Conservation (phyloP, 495 filamentous ascomycete species). For the Lophiostoma macrostomum region DNA sequence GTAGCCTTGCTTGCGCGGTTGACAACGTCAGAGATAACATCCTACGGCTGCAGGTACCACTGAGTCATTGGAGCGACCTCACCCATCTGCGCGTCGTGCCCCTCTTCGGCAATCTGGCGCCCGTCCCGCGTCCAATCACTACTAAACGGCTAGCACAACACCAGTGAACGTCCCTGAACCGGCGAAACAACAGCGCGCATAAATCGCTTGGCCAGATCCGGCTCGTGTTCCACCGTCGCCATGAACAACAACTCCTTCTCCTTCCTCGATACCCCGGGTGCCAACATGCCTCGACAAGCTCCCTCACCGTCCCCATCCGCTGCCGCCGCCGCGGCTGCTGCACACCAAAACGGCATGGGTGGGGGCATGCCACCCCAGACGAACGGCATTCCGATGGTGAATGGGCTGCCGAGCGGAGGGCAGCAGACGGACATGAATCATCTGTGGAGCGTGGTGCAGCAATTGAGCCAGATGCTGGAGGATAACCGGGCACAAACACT, state of each 20-base stretch:
- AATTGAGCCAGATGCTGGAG: conserved; percentile 71
- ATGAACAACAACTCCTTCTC: conserved; percentile 33
- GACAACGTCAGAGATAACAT: too few relatives aligned
- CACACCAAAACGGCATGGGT: conserved; percentile 23
- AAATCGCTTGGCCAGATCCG: background rate
- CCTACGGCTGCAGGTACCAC: background rate
- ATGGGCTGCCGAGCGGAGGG: conserved; percentile 51
- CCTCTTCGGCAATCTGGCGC: conserved; percentile 9
- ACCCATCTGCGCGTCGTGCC: background rate
- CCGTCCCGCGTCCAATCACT: conserved; percentile 8
- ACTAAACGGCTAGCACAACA: conserved; percentile 10
- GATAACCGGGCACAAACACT: conserved; percentile 74
- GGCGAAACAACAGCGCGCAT: conserved; percentile 4
- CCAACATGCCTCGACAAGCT: conserved; percentile 27
- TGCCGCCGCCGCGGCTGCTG: background rate
- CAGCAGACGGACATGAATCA: conserved; percentile 86
- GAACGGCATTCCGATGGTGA: conserved; percentile 30
- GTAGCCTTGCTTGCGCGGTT: background rate
- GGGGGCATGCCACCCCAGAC: background rate
- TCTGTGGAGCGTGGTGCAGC: conserved; percentile 77
- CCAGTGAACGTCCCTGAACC: conserved; percentile 12
- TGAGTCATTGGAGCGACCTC: conserved; percentile 18
- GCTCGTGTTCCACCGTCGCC: background rate
- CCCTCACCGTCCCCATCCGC: conserved; percentile 28
- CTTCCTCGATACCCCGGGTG: conserved; percentile 30